Evolutionary conservation across 257 asterid genomes (phyloP).

Genomic region (Scutellaria minor): DNA sequence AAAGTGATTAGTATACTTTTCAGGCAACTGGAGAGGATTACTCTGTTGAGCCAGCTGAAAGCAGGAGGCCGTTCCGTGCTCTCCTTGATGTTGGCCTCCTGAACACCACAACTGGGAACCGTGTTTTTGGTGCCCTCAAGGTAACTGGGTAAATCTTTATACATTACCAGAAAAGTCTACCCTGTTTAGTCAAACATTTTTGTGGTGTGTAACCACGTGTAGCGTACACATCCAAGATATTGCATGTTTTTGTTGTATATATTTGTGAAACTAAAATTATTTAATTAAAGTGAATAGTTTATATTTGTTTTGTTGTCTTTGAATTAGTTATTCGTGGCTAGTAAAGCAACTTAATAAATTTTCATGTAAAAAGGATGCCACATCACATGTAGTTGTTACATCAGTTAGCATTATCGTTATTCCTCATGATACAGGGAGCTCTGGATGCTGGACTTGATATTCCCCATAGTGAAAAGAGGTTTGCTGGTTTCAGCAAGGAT

Average conservation of each 20-base stretch:
- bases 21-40: constrained; percentile 96
- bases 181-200: too few relatives aligned
- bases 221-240: not conserved
- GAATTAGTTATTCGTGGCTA: not conserved
- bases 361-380: not conserved
- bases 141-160: constrained; percentile 33
- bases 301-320: not conserved
- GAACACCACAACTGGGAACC: constrained; percentile 87
- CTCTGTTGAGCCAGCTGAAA: constrained; percentile 85
- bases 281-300: not conserved
- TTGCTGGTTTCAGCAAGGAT: constrained; percentile 79
- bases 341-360: not conserved
- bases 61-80: constrained; percentile 95
- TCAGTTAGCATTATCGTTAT: not conserved
- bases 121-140: constrained; percentile 93
- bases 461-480: constrained; percentile 89
- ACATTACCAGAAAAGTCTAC: too few relatives aligned
- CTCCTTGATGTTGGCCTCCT: constrained; percentile 92
- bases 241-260: not conserved
- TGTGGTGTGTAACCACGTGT: not conserved
- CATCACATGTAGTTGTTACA: not conserved
- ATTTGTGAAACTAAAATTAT: not conserved
- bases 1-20: not conserved
- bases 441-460: constrained; percentile 85
- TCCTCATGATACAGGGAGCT: constrained; percentile 61